Conservation (phyloP, 2,329 filamentous ascomycete species). For the Clonostachys solani region DNA sequence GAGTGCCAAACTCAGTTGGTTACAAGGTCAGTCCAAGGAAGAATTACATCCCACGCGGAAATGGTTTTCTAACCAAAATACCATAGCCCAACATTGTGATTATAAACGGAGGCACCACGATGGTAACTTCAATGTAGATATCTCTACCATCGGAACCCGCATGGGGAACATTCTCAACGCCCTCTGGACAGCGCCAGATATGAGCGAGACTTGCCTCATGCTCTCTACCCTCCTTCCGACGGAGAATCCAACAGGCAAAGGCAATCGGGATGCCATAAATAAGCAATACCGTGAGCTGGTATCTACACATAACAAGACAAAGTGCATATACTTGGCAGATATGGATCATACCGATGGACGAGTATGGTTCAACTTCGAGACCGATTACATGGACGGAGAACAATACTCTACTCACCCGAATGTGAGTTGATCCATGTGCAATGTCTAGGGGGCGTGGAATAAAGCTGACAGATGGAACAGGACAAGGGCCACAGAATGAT, state of each 20-base stretch:
- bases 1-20: too few relatives aligned
- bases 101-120: slow-evolving; percentile 38
- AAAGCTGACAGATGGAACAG: too few relatives aligned
- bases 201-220: slow-evolving; percentile 20
- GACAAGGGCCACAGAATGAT: neutral
- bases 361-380: too few relatives aligned
- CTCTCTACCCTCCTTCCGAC: slow-evolving; percentile 27
- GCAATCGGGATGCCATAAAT: neutral
- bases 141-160: slow-evolving; percentile 19
- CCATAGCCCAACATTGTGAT: slow-evolving; percentile 29
- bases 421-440: neutral
- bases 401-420: neutral
- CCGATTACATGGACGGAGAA: too few relatives aligned
- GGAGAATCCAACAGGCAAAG: neutral
- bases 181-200: slow-evolving; percentile 12
- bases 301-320: neutral
- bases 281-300: neutral
- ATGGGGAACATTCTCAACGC: slow-evolving; percentile 26
- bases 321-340: neutral
- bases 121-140: slow-evolving; percentile 23
- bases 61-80: too few relatives aligned
- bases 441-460: too few relatives aligned
- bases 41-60: too few relatives aligned
- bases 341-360: too few relatives aligned
- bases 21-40: too few relatives aligned